Percentiles rank a stretch among this genome's conserved stretches.
phyloP scores from a whole-genome alignment of 2,329 filamentous ascomycete species.

The Metarhizium anisopliae region DNA sequence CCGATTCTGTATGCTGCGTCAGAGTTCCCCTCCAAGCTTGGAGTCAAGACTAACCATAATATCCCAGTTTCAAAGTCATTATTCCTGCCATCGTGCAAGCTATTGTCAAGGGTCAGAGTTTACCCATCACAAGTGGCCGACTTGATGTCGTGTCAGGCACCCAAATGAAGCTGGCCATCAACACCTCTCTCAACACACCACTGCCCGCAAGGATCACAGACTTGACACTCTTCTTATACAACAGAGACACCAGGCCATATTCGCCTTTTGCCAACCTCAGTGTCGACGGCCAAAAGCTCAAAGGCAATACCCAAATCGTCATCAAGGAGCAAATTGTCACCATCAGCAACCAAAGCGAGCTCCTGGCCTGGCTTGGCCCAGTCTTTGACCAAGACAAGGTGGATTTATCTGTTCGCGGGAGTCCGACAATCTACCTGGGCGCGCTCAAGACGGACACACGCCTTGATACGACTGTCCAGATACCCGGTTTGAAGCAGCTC shows the following conservation, averaged over 20 bases:
- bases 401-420: constrained; percentile 28
- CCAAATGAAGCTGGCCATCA: constrained; percentile 25
- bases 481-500: constrained; percentile 30
- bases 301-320: constrained; percentile 26
- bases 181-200: constrained; percentile 28
- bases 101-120: constrained; percentile 31
- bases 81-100: constrained; percentile 36
- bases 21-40: not conserved
- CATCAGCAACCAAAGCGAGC: constrained; percentile 29
- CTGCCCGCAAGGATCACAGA: constrained; percentile 28
- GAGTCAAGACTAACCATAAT: constrained; percentile 4
- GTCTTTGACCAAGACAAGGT: constrained; percentile 29
- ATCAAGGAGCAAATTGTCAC: constrained; percentile 25
- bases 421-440: constrained; percentile 28
- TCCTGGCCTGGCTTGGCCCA: constrained; percentile 27
- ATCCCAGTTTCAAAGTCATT: constrained; percentile 33
- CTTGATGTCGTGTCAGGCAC: constrained; percentile 24
- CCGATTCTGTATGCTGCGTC: constrained; percentile 32
- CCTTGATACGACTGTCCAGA: constrained; percentile 32
- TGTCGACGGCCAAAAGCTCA: constrained; percentile 14
- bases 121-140: constrained; percentile 28
- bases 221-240: constrained; percentile 30
- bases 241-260: constrained; percentile 20
- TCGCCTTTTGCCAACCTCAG: constrained; percentile 14
- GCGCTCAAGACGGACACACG: constrained; percentile 25